Conservation (phyloP, 306 rosid genomes). For the Vicia villosa region DNA sequence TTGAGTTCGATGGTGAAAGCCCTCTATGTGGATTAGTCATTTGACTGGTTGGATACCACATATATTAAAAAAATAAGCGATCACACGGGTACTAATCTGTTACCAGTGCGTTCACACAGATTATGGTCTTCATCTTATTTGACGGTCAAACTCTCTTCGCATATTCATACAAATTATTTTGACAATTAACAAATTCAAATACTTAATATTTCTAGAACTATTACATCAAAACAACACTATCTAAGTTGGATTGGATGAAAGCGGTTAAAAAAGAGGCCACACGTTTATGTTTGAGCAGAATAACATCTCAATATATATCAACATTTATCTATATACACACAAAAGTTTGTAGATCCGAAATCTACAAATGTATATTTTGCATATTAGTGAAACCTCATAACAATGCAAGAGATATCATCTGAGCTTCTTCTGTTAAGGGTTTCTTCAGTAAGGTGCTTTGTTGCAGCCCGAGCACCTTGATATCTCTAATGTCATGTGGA, state of each 20-base stretch:
- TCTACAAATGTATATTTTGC: constrained; percentile 10
- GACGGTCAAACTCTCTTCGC: constrained; percentile 21
- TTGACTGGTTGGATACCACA: too few species aligned
- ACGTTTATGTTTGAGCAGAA: constrained; percentile 13
- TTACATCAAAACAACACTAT: constrained; percentile 28
- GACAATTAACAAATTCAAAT: constrained; percentile 14
- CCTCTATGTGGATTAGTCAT: too few species aligned
- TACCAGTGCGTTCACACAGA: too few species aligned
- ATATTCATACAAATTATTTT: constrained; percentile 13
- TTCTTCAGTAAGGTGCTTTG: constrained; percentile 80
- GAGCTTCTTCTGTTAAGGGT: constrained; percentile 81
- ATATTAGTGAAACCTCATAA: constrained; percentile 65
- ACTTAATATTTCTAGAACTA: constrained; percentile 4
- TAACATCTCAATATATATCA: constrained; percentile 19
- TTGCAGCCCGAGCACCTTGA: constrained; percentile 85
- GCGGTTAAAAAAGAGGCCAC: constrained; percentile 2
- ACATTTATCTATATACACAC: constrained; percentile 28
- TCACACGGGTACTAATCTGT: too few species aligned
- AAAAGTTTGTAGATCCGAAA: constrained; percentile 19
- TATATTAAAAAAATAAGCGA: too few species aligned
- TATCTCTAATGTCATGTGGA: constrained; percentile 71
- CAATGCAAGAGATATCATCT: constrained; percentile 85
- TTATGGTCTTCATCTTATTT: neutral
- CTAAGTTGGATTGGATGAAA: constrained; percentile 26
- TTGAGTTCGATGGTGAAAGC: too few species aligned